Percentiles rank a stretch among this genome's conserved stretches.
phyloP scores from a whole-genome alignment of 176 grass and related monocot genomes.

The Guadua angustifolia region DNA sequence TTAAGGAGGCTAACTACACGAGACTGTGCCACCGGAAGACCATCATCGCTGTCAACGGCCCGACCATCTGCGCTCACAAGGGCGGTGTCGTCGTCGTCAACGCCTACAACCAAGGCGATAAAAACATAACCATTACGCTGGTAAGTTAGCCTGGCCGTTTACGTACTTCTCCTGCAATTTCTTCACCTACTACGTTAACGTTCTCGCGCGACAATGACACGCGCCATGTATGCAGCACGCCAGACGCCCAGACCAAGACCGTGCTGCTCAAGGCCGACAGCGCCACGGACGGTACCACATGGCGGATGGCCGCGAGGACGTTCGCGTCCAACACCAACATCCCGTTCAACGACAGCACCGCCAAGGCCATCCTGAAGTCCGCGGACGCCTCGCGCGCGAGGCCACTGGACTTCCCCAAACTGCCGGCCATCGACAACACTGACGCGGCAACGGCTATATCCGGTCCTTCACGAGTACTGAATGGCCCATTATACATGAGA shows the following conservation, averaged over 20 bases:
- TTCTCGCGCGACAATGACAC: background rate
- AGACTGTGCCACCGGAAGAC: slow-evolving; percentile 73
- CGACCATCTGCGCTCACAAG: slow-evolving; percentile 60
- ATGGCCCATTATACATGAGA: too few species aligned
- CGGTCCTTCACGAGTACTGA: too few species aligned
- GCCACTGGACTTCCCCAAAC: background rate
- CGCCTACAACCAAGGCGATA: slow-evolving; percentile 61
- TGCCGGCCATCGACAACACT: slow-evolving; percentile 13
- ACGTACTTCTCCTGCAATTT: background rate
- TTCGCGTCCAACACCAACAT: background rate
- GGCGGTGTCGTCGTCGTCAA: slow-evolving; percentile 60
- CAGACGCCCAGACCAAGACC: slow-evolving; percentile 52
- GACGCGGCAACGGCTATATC: slow-evolving; percentile 27
- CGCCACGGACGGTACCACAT: slow-evolving; percentile 36
- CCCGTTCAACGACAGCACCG: slow-evolving; percentile 1
- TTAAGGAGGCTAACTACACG: slow-evolving; percentile 58
- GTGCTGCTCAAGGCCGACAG: slow-evolving; percentile 38
- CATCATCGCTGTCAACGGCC: slow-evolving; percentile 66
- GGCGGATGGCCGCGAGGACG: slow-evolving; percentile 36
- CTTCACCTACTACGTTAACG: too few species aligned
- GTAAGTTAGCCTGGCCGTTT: slow-evolving; percentile 5
- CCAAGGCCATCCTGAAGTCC: slow-evolving; percentile 51
- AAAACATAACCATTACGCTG: slow-evolving; percentile 83
- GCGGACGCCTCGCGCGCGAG: background rate
- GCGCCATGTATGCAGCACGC: slow-evolving; percentile 30